These are phyloP conservation scores for Fusarium pininemorale DNA, from an alignment of 2,329 filamentous ascomycete species.

Conservation along the genomic window DNA sequence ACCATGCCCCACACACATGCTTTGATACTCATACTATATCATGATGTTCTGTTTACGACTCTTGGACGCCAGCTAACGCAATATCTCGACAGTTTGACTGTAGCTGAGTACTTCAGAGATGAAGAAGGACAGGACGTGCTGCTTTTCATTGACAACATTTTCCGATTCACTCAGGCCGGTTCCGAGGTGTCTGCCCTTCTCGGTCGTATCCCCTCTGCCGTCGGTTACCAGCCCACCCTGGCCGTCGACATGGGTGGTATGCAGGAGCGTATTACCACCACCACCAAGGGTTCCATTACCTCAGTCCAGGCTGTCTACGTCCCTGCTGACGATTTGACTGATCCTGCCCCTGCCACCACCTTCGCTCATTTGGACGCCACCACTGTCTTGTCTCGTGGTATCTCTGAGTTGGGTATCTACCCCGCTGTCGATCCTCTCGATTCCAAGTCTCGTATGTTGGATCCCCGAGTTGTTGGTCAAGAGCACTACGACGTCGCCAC, in stretches of 20 bases:
- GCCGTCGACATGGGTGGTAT: conserved; percentile 99
- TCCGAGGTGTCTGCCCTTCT: conserved; percentile 99
- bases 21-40: too few species aligned
- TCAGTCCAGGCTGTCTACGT: conserved; percentile 99
- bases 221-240: conserved; percentile 99
- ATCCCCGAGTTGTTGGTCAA: conserved; percentile 97
- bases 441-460: conserved; percentile 99
- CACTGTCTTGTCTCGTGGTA: conserved; percentile 99
- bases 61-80: too few species aligned
- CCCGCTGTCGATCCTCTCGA: conserved; percentile 99
- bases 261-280: conserved; percentile 99
- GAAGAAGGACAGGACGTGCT: conserved; percentile 90
- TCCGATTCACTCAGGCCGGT: conserved; percentile 99
- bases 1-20: too few species aligned
- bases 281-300: conserved; percentile 99
- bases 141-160: conserved; percentile 99
- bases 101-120: conserved; percentile 85
- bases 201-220: conserved; percentile 99
- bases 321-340: conserved; percentile 99
- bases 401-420: conserved; percentile 99
- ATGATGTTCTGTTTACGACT: too few species aligned
- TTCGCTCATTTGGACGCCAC: conserved; percentile 99
- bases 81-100: too few species aligned
- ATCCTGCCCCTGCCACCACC: conserved; percentile 98
- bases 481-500: conserved; percentile 97